Conservation (phyloP, 257 asterid genomes). For the Paulownia fortunei region DNA sequence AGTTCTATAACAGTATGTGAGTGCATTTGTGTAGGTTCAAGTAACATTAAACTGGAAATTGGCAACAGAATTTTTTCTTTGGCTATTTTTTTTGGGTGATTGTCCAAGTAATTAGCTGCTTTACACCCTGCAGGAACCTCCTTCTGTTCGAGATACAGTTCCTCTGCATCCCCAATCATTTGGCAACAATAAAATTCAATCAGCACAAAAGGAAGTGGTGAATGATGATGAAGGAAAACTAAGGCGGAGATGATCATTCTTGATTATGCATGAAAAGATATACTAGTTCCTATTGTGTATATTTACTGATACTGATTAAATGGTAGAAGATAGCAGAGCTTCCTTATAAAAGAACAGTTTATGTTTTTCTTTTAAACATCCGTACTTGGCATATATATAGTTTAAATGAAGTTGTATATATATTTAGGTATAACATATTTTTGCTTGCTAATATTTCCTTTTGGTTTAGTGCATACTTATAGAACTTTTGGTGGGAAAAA, state of each 20-base stretch:
- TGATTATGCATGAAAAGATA: constrained; percentile 32
- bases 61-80: not conserved
- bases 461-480: not conserved
- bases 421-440: constrained; percentile 24
- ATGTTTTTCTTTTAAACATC: not conserved
- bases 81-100: not conserved
- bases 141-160: constrained; percentile 57
- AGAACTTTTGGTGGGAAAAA: not conserved
- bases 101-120: constrained; percentile 1
- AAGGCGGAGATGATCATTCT: constrained; percentile 49
- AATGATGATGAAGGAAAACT: constrained; percentile 50
- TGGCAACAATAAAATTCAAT: constrained; percentile 36
- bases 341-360: not conserved
- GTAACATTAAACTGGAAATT: not conserved
- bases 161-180: constrained; percentile 47
- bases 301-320: constrained; percentile 19
- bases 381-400: not conserved
- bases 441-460: not conserved
- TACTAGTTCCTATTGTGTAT: constrained; percentile 44
- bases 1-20: no score
- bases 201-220: constrained; percentile 43
- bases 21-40: no score
- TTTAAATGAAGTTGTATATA: constrained; percentile 36
- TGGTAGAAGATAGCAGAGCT: constrained; percentile 28
- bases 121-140: constrained; percentile 63